These are phyloP conservation scores for Physcomitrellopsis africana DNA, from an alignment of 225 moss, liverwort and hornwort genomes.

Conservation along the genomic window DNA sequence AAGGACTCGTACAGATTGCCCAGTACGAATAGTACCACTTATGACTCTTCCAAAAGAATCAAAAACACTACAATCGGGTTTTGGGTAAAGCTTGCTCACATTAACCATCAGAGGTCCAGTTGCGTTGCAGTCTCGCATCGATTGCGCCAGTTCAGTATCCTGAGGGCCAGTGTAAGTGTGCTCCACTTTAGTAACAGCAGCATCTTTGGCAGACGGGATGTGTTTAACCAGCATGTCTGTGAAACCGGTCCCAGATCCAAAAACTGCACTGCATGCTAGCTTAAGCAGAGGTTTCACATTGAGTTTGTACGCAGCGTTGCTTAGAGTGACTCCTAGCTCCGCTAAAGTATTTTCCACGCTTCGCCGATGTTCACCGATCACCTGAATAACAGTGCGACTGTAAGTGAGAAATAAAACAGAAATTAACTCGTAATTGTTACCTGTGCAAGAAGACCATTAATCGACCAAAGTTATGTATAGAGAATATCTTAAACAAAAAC, in stretches of 20 bases:
- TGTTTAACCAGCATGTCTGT: slow-evolving; percentile 76
- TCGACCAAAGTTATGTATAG: no score
- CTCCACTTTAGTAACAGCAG: slow-evolving; percentile 57
- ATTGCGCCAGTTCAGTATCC: slow-evolving; percentile 50
- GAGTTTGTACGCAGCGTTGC: slow-evolving; percentile 70
- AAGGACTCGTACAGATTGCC: slow-evolving; percentile 67
- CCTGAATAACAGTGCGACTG: slow-evolving; percentile 18
- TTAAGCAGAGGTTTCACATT: slow-evolving; percentile 79
- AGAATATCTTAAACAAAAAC: background rate
- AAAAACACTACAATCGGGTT: slow-evolving; percentile 79
- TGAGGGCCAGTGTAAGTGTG: slow-evolving; percentile 73
- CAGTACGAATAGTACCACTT: slow-evolving; percentile 65
- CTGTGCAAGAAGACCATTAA: background rate
- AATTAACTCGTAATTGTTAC: slow-evolving; percentile 10
- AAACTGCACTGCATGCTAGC: slow-evolving; percentile 68
- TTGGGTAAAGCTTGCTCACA: slow-evolving; percentile 68
- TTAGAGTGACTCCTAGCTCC: slow-evolving; percentile 71
- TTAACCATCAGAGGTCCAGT: slow-evolving; percentile 72
- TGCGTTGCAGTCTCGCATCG: slow-evolving; percentile 68
- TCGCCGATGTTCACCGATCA: slow-evolving; percentile 72
- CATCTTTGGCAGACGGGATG: slow-evolving; percentile 69
- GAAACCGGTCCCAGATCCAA: slow-evolving; percentile 65
- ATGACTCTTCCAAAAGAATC: slow-evolving; percentile 73
- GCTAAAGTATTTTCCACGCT: slow-evolving; percentile 68
- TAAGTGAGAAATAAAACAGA: background rate